A percentile compares a stretch with the other conserved stretches of the same genome.
These are phyloP conservation scores for Phialophora chinensis DNA, from an alignment of 2,329 filamentous ascomycete genomes.

Conservation along the genomic window DNA sequence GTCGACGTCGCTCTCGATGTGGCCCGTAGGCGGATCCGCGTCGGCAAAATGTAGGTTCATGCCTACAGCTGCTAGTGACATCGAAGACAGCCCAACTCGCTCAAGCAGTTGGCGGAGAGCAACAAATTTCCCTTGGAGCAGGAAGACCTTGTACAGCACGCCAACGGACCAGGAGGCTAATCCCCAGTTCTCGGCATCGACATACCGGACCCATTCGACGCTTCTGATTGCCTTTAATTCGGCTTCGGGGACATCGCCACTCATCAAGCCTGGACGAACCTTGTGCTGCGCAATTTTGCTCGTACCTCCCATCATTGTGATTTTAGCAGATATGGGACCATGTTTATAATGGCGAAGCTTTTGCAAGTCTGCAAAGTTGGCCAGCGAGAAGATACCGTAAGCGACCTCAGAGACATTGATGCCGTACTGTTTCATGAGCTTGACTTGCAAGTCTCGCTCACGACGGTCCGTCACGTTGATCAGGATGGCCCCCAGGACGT, in stretches of 20 bases:
- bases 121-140: conserved; percentile 67
- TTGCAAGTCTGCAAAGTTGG: conserved; percentile 59
- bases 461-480: conserved; percentile 71
- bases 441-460: conserved; percentile 71
- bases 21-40: conserved; percentile 39
- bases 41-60: conserved; percentile 43
- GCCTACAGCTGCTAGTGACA: conserved; percentile 50
- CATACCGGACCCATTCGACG: conserved; percentile 81
- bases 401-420: conserved; percentile 77
- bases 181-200: conserved; percentile 71
- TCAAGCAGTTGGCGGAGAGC: conserved; percentile 62
- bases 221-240: conserved; percentile 78
- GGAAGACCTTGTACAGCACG: conserved; percentile 79
- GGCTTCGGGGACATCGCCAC: conserved; percentile 62
- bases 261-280: conserved; percentile 75
- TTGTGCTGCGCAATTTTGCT: conserved; percentile 42
- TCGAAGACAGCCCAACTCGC: conserved; percentile 57
- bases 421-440: conserved; percentile 74
- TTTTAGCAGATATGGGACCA: conserved; percentile 20
- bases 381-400: conserved; percentile 53
- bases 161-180: conserved; percentile 72
- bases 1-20: conserved; percentile 32
- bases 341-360: conserved; percentile 20
- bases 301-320: conserved; percentile 35
- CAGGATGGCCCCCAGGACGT: conserved; percentile 76